These are phyloP conservation scores for Schizochytrium sp. DNA, from an alignment of 108 stramenopile species.

Conservation along the genomic window DNA sequence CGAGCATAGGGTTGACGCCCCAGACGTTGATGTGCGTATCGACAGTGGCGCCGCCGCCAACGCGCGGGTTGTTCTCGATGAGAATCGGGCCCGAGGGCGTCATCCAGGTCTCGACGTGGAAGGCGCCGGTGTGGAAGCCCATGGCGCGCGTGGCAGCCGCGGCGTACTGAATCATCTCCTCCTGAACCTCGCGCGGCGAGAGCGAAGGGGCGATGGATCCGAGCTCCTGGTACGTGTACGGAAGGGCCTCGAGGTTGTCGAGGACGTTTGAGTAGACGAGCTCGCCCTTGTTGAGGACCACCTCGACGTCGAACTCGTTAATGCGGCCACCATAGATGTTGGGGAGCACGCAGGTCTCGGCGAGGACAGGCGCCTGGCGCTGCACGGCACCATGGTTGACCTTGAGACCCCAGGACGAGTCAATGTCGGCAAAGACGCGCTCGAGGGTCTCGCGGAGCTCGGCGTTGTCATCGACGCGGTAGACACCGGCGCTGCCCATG, in stretches of 20 bases:
- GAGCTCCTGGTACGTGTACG: not conserved
- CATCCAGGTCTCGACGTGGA: conserved; percentile 3
- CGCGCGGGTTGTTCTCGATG: conserved; percentile 14
- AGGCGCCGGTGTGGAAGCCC: not conserved
- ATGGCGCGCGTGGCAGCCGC: not conserved
- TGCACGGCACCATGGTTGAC: not conserved
- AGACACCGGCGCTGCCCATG: conserved; percentile 4
- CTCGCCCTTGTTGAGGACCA: not conserved
- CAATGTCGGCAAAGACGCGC: conserved; percentile 2
- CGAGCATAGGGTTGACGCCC: conserved; percentile 11
- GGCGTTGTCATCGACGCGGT: not conserved
- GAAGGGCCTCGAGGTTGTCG: not conserved
- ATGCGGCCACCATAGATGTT: conserved; percentile 3
- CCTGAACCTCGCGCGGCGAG: not conserved
- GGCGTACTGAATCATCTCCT: conserved; percentile 12
- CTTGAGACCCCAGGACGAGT: not conserved
- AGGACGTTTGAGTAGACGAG: conserved; percentile 5
- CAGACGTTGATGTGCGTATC: conserved; percentile 10
- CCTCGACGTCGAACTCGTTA: not conserved
- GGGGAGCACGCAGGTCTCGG: not conserved
- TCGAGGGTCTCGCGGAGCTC: conserved; percentile 5
- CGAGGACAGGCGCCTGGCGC: conserved; percentile 13
- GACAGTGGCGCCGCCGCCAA: not conserved
- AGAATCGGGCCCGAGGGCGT: not conserved
- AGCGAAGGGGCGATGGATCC: not conserved